A percentile compares a stretch with the other conserved stretches of the same genome.
Conservation (phyloP, 495 filamentous ascomycete species). For the Jackrogersella minutella region DNA sequence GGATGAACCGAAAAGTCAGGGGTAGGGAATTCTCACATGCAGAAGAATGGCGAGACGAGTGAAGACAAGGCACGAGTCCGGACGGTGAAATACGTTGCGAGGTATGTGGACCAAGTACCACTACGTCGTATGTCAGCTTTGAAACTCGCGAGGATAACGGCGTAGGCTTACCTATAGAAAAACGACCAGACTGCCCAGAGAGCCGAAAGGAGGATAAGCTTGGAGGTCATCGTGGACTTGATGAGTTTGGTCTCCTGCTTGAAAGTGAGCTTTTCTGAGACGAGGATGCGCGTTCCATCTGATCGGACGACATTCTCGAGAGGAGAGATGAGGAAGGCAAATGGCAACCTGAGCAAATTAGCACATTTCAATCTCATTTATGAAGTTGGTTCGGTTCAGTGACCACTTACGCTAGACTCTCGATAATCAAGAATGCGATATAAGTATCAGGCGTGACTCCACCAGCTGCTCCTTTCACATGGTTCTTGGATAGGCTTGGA, state of each 20-base stretch:
- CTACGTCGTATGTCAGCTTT: constrained; percentile 9
- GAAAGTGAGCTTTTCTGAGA: constrained; percentile 43
- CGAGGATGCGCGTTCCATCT: constrained; percentile 53
- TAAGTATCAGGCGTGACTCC: constrained; percentile 36
- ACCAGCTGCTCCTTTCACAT: constrained; percentile 26
- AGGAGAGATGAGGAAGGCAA: constrained; percentile 54
- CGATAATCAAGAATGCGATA: constrained; percentile 36
- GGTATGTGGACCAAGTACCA: constrained; percentile 57
- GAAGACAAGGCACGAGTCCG: constrained; percentile 51
- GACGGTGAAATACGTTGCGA: constrained; percentile 60
- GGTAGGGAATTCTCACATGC: constrained; percentile 23
- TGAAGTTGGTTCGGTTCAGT: neutral
- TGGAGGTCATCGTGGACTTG: constrained; percentile 35
- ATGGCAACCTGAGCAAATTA: constrained; percentile 52
- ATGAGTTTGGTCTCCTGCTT: constrained; percentile 36
- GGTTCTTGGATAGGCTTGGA: constrained; percentile 42
- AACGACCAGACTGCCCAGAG: constrained; percentile 49
- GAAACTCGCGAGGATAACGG: constrained; percentile 31
- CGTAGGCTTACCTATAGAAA: constrained; percentile 52
- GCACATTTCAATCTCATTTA: neutral
- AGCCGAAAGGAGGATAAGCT: constrained; percentile 35
- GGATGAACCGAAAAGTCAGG: neutral
- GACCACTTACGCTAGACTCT: constrained; percentile 30
- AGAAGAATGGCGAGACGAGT: constrained; percentile 35
- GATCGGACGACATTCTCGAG: constrained; percentile 56